Conservation (phyloP, 164 flowering plant genomes). For the Tetrastigma voinierianum region DNA sequence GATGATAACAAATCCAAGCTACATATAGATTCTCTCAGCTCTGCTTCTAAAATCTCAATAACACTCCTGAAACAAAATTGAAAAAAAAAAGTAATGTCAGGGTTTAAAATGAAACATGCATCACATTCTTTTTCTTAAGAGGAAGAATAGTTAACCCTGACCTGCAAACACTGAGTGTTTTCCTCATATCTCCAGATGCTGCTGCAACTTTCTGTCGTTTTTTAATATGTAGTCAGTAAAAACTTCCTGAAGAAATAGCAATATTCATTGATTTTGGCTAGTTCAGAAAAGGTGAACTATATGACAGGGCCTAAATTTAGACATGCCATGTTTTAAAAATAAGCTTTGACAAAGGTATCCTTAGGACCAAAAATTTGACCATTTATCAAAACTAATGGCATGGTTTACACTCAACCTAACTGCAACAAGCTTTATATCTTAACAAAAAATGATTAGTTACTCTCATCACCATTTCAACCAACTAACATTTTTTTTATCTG, state of each 20-base stretch:
- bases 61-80: slow-evolving; percentile 64
- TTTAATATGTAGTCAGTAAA: neutral
- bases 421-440: too few species aligned
- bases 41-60: slow-evolving; percentile 73
- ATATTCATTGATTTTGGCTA: neutral
- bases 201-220: slow-evolving; percentile 85
- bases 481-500: neutral
- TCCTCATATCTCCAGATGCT: slow-evolving; percentile 97
- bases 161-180: slow-evolving; percentile 94
- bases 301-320: too few species aligned
- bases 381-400: too few species aligned
- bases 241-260: too few species aligned
- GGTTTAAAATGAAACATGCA: too few species aligned
- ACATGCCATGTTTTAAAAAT: too few species aligned
- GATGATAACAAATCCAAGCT: slow-evolving; percentile 12
- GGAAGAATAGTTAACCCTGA: slow-evolving; percentile 16
- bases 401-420: too few species aligned
- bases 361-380: neutral
- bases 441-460: neutral
- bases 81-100: neutral
- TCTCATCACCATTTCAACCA: neutral
- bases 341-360: too few species aligned
- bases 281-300: neutral
- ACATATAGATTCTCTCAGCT: slow-evolving; percentile 35
- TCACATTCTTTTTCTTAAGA: too few species aligned